phyloP scores from a whole-genome alignment of 352 stramenopile genomes.

The Phytophthora pluvialis region DNA sequence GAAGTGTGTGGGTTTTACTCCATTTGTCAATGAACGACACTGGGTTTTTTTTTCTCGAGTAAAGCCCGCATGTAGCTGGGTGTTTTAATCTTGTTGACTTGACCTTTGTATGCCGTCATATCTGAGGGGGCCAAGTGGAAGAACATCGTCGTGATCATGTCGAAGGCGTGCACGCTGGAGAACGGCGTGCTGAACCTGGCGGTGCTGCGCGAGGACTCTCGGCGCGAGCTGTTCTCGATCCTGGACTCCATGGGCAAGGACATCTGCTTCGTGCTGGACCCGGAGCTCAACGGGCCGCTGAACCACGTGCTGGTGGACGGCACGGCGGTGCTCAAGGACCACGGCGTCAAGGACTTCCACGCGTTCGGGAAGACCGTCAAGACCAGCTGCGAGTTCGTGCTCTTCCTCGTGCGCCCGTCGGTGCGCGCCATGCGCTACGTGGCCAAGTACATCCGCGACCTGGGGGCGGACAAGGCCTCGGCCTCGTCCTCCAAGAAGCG shows the following conservation, averaged over 20 bases:
- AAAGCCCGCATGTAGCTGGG: too few species aligned
- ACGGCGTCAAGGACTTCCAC: conserved; percentile 87
- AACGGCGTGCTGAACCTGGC: conserved; percentile 87
- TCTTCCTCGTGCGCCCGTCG: conserved; percentile 90
- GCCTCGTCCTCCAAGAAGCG: conserved; percentile 61
- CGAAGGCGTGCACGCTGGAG: conserved; percentile 82
- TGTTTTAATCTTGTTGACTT: not conserved
- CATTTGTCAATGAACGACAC: too few species aligned
- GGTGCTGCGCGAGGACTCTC: conserved; percentile 85
- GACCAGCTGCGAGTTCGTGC: conserved; percentile 84
- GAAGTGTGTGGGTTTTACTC: not conserved
- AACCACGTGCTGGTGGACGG: conserved; percentile 90
- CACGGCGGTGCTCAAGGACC: conserved; percentile 83
- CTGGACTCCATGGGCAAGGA: conserved; percentile 87
- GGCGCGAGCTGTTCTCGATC: conserved; percentile 86
- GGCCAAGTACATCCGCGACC: conserved; percentile 76
- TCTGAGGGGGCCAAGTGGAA: not conserved
- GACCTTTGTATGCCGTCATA: conserved; percentile 1
- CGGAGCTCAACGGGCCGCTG: conserved; percentile 79
- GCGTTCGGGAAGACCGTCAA: conserved; percentile 84
- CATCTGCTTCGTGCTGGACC: conserved; percentile 89
- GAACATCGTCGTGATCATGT: conserved; percentile 44
- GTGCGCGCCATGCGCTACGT: conserved; percentile 81
- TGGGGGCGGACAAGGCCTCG: conserved; percentile 44
- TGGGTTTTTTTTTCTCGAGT: too few species aligned